Evolutionary conservation across 805 yeast genomes (phyloP).

Genomic region (Candida ulmi): DNA sequence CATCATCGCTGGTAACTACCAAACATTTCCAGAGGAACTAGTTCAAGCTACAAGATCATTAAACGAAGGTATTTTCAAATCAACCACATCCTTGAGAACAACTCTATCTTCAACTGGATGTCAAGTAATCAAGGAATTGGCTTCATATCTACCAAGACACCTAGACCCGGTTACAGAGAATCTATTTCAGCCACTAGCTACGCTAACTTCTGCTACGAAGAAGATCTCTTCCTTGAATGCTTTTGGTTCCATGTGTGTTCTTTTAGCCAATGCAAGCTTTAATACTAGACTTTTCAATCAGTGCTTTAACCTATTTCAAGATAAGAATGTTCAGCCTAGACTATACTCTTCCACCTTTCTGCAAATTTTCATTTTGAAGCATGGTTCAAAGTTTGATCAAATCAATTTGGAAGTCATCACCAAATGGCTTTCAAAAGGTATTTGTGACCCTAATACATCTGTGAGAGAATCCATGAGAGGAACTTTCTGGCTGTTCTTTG

Average conservation of each 20-base stretch:
- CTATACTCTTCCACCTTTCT: slow-evolving; percentile 67
- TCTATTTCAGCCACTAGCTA: slow-evolving; percentile 26
- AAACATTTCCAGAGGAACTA: slow-evolving; percentile 33
- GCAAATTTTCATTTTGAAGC: slow-evolving; percentile 52
- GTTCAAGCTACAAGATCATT: slow-evolving; percentile 30
- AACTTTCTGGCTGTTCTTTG: slow-evolving; percentile 66
- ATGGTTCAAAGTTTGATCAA: slow-evolving; percentile 29
- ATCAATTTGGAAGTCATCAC: slow-evolving; percentile 37
- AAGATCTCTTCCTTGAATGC: slow-evolving; percentile 30
- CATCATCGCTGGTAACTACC: slow-evolving; percentile 53
- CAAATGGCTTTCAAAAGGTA: slow-evolving; percentile 50
- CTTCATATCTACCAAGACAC: slow-evolving; percentile 19
- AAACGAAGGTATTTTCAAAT: slow-evolving; percentile 58
- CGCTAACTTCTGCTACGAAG: slow-evolving; percentile 32
- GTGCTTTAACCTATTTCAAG: slow-evolving; percentile 48
- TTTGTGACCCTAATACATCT: slow-evolving; percentile 73
- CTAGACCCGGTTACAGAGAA: slow-evolving; percentile 29
- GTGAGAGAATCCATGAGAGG: slow-evolving; percentile 74
- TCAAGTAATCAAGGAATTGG: slow-evolving; percentile 65
- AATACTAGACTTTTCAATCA: slow-evolving; percentile 45
- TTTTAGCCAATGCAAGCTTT: slow-evolving; percentile 52
- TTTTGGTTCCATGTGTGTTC: slow-evolving; percentile 36
- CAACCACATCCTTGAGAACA: slow-evolving; percentile 72
- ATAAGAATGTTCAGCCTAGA: slow-evolving; percentile 69
- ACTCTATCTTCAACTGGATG: slow-evolving; percentile 75